These are phyloP conservation scores for Pancytospora philotis DNA, from an alignment of 371 early-diverging fungal genomes.

Conservation along the genomic window DNA sequence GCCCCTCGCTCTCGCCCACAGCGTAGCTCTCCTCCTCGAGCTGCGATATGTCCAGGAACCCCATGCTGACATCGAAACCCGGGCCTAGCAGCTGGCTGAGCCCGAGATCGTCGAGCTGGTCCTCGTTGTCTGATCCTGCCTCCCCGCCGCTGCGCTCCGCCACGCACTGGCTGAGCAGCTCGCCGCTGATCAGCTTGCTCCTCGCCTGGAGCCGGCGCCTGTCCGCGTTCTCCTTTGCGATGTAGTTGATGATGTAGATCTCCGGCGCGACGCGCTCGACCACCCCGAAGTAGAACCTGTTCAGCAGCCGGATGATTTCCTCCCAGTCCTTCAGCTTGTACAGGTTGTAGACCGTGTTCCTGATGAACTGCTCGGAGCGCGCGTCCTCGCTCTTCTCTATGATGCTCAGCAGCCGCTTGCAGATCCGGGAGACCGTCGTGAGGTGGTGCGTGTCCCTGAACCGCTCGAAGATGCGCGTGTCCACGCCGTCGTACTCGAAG, in stretches of 20 bases:
- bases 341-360: constrained; percentile 21
- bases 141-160: neutral
- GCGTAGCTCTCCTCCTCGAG: too few species aligned
- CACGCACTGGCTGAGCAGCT: neutral
- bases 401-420: constrained; percentile 22
- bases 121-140: neutral
- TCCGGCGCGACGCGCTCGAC: neutral
- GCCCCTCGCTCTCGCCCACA: constrained; percentile 1
- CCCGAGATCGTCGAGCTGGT: neutral
- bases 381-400: constrained; percentile 18
- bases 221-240: constrained; percentile 15
- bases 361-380: constrained; percentile 32
- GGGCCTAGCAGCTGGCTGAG: too few species aligned
- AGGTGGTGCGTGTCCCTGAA: constrained; percentile 37
- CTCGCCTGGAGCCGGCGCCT: neutral
- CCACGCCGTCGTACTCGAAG: constrained; percentile 43
- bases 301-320: constrained; percentile 8
- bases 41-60: too few species aligned
- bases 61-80: too few species aligned
- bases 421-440: constrained; percentile 14
- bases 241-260: neutral
- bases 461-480: constrained; percentile 47
- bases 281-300: constrained; percentile 13
- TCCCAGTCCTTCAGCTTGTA: constrained; percentile 26
- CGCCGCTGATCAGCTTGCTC: neutral